These are phyloP conservation scores for Camelina hispida DNA, from an alignment of 345 rosid genomes.

Conservation along the genomic window DNA sequence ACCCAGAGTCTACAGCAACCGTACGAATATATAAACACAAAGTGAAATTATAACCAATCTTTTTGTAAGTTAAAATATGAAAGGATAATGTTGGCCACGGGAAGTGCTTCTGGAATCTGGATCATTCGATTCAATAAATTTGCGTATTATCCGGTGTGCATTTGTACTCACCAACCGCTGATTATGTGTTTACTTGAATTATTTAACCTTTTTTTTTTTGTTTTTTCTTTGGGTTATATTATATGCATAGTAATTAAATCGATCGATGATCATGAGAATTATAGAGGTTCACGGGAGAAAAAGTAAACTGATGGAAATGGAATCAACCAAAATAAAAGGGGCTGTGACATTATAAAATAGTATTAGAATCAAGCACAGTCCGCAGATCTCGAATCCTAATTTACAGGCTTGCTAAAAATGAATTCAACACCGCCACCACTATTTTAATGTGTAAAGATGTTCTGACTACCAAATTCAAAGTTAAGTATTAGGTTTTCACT, in stretches of 20 bases:
- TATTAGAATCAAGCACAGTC: slow-evolving; percentile 2
- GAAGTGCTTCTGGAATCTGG: slow-evolving; percentile 14
- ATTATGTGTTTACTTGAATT: slow-evolving; percentile 17
- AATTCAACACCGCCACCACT: neutral
- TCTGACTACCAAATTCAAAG: slow-evolving; percentile 7
- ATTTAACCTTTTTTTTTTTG: neutral
- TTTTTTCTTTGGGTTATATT: no score
- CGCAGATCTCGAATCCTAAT: neutral
- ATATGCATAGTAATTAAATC: neutral
- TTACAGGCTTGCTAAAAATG: slow-evolving; percentile 3
- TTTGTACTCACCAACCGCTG: slow-evolving; percentile 41
- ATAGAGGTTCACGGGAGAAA: neutral
- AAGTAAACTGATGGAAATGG: neutral
- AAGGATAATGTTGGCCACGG: slow-evolving; percentile 41
- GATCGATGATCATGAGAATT: neutral
- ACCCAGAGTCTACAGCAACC: slow-evolving; percentile 39
- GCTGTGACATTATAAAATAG: neutral
- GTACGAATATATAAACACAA: slow-evolving; percentile 31
- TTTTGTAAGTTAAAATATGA: slow-evolving; percentile 32
- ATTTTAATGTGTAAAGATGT: slow-evolving; percentile 2
- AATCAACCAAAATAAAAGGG: neutral
- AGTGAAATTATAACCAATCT: slow-evolving; percentile 32
- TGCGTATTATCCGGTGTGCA: slow-evolving; percentile 42
- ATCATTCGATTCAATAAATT: slow-evolving; percentile 15
- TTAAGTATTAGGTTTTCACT: slow-evolving; percentile 19